Evolutionary conservation across 331 rosid species (phyloP).

Genomic region (Malus hybrid): DNA sequence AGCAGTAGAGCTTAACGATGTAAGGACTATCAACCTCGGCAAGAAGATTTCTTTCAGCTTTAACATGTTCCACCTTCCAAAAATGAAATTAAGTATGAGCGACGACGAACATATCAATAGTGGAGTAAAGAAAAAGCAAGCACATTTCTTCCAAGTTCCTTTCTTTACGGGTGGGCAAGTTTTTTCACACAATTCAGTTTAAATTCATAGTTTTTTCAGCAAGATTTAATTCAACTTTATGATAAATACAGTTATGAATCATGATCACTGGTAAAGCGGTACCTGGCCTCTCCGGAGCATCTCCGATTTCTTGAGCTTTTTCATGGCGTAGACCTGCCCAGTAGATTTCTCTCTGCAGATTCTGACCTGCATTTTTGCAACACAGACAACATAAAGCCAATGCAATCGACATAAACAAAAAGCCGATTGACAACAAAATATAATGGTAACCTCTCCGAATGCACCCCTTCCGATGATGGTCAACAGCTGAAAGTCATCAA

Average conservation of each 20-base stretch:
- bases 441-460: conserved; percentile 32
- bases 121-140: background rate
- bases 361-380: conserved; percentile 33
- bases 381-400: background rate
- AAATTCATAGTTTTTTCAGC: background rate
- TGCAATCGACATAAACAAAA: background rate
- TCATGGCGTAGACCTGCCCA: conserved; percentile 47
- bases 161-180: background rate
- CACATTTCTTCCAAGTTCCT: background rate
- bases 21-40: conserved; percentile 84
- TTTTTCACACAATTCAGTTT: background rate
- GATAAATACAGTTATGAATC: too few species aligned
- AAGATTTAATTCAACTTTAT: background rate
- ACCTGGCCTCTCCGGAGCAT: conserved; percentile 52
- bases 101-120: background rate
- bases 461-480: conserved; percentile 48
- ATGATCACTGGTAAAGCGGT: background rate
- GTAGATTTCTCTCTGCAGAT: conserved; percentile 38
- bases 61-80: conserved; percentile 78
- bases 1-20: conserved; percentile 77
- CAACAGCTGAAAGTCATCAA: conserved; percentile 44
- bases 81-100: background rate
- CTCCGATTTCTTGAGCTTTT: conserved; percentile 43
- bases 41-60: conserved; percentile 82
- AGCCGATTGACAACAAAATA: background rate